Percentiles rank a stretch among this genome's conserved stretches.
Evolutionary conservation across 2,329 filamentous ascomycete species (phyloP).

Genomic region (Ilyonectria mors-panacis): DNA sequence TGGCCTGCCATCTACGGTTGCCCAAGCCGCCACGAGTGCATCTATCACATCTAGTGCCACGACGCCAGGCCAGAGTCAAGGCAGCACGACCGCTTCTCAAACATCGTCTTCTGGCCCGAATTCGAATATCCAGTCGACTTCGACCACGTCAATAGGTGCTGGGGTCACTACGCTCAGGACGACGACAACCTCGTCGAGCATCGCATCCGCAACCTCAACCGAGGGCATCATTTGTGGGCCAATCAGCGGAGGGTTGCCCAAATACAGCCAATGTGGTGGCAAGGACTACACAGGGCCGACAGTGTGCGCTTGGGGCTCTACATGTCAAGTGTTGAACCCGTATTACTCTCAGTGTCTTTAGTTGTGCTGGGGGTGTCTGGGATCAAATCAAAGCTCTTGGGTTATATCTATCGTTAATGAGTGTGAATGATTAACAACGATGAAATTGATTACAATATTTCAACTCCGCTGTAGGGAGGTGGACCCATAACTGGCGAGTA

Average conservation of each 20-base stretch:
- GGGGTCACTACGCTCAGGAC: conserved; percentile 34
- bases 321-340: conserved; percentile 29
- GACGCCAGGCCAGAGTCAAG: conserved; percentile 26
- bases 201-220: conserved; percentile 1
- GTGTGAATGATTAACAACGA: neutral
- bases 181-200: conserved; percentile 12
- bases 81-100: neutral
- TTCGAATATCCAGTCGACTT: neutral
- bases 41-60: conserved; percentile 42
- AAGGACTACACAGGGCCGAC: conserved; percentile 23
- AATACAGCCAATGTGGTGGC: conserved; percentile 43
- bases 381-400: neutral
- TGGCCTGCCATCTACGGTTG: conserved; percentile 39
- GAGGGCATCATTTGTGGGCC: conserved; percentile 40
- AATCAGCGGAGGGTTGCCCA: conserved; percentile 35
- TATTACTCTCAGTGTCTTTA: conserved; percentile 43
- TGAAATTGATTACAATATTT: too few species aligned
- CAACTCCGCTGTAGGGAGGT: too few species aligned
- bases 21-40: conserved; percentile 21
- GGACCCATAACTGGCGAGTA: too few species aligned
- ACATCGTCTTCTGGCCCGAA: neutral
- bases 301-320: conserved; percentile 36
- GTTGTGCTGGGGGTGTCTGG: neutral
- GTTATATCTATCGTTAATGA: neutral
- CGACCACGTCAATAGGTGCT: neutral